phyloP scores from a whole-genome alignment of 208 protist genomes.

The Naegleria fowleri region DNA sequence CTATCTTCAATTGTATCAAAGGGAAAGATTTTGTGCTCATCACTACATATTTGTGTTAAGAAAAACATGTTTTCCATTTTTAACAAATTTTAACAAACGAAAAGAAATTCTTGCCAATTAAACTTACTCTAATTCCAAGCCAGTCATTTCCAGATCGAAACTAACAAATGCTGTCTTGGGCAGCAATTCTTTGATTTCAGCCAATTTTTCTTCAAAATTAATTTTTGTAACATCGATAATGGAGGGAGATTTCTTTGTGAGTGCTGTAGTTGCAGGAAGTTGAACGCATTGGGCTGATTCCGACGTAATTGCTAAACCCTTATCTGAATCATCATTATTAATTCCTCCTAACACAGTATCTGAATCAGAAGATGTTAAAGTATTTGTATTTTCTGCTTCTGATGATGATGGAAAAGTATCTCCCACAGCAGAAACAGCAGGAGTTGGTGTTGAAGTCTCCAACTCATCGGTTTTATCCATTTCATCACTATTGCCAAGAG shows the following conservation, averaged over 20 bases:
- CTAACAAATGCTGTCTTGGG: neutral
- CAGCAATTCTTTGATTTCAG: neutral
- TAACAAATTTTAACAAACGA: neutral
- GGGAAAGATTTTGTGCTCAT: neutral
- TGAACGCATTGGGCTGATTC: neutral
- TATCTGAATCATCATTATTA: neutral
- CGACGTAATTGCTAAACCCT: neutral
- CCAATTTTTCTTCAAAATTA: neutral
- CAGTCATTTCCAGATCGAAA: slow-evolving; percentile 19
- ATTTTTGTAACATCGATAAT: slow-evolving; percentile 16
- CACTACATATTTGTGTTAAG: neutral
- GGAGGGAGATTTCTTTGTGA: neutral
- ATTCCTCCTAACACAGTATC: neutral
- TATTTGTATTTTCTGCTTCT: too few species aligned
- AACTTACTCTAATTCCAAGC: neutral
- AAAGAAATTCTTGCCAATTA: neutral
- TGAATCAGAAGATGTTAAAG: too few species aligned
- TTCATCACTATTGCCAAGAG: too few species aligned
- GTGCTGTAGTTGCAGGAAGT: too few species aligned
- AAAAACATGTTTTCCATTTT: neutral
- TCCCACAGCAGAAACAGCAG: too few species aligned
- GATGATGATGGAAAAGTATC: too few species aligned
- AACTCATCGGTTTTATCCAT: too few species aligned
- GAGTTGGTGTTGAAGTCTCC: too few species aligned
- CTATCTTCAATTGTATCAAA: slow-evolving; percentile 18